Base-by-base conservation (phyloP, 2,329 filamentous ascomycete genomes). In the Hymenoscyphus scutula region DNA sequence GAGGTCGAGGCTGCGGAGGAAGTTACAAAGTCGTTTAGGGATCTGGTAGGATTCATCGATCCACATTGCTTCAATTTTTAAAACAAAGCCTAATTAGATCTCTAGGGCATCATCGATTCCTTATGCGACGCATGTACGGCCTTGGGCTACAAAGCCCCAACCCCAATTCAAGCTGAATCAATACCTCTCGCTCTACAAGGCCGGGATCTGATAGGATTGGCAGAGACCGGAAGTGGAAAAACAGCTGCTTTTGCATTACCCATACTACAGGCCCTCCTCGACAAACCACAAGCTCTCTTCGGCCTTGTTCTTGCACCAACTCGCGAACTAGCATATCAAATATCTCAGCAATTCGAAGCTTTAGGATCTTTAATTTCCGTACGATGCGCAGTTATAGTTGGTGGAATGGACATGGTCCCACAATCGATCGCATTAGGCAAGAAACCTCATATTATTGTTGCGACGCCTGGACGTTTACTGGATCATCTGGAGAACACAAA, bases 401-500 rank as follows among this genome's bases (percentile, higher is more conserved):
- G 95, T 71, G 95, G 95, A 53, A 88, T 98, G 82, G 94, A 98
- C 68, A 97, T 97, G 91, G 90, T 97, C 0, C 85, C 91, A 0
- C 95, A 99, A 75, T 78, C 90, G 1, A 96, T 99, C 67, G 90
- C 93, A 0, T 84, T 99, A 0, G 92, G 90, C n/a, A 97, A 97
- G 82, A 94, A 94, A 71, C 95, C 95, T 7, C 95, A 99, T 72
- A 88, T 99, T 27, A 81, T 98, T 25, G 93, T 98, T 45, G 94
- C 94, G 0, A 97, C 94, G 0, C 94, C 94, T 0, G 94, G 93
- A 59, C 86, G 94, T 62, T 79, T 97, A 25, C 81, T 97, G 4
- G 95, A 98, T 72, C 95, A 99, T 71, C 80, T 98, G 8, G 92
- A 98, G 75, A 97, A 97, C 77, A 99, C 95, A 1, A 97, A 97